Evolutionary conservation across 1,284 basidiomycete genomes (phyloP).

Genomic region (Peniophora sp.): DNA sequence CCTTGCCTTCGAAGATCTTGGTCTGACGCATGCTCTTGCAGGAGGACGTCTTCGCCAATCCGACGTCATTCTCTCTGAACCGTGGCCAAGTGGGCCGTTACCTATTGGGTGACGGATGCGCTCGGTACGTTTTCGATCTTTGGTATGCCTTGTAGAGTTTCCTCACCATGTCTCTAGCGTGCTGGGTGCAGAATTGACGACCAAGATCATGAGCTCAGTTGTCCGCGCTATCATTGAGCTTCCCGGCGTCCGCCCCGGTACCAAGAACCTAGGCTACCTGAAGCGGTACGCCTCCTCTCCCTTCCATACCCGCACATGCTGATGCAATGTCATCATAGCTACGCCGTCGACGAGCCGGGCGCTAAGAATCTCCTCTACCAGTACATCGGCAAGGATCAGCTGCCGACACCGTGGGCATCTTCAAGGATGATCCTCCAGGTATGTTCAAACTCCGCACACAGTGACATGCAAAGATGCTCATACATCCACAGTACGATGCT

Average conservation of each 20-base stretch:
- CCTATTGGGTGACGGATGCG: not conserved
- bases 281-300: not conserved
- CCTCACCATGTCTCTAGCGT: not conserved
- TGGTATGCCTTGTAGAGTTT: no score
- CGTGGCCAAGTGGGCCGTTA: not conserved
- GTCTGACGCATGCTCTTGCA: conserved; percentile 5
- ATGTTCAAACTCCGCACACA: no score
- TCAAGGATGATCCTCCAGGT: no score
- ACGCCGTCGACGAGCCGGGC: not conserved
- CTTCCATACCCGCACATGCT: not conserved
- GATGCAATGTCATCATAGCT: not conserved
- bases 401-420: not conserved
- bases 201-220: not conserved
- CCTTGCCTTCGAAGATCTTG: no score
- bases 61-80: not conserved
- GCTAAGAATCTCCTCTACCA: not conserved
- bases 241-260: not conserved
- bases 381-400: not conserved
- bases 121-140: not conserved
- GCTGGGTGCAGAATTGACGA: not conserved
- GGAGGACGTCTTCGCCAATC: conserved; percentile 15
- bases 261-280: not conserved
- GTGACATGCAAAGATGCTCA: no score
- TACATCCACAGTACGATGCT: not conserved
- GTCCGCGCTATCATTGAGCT: not conserved